Conservation (phyloP, 208 protist species). For the Leishmania arabica region DNA sequence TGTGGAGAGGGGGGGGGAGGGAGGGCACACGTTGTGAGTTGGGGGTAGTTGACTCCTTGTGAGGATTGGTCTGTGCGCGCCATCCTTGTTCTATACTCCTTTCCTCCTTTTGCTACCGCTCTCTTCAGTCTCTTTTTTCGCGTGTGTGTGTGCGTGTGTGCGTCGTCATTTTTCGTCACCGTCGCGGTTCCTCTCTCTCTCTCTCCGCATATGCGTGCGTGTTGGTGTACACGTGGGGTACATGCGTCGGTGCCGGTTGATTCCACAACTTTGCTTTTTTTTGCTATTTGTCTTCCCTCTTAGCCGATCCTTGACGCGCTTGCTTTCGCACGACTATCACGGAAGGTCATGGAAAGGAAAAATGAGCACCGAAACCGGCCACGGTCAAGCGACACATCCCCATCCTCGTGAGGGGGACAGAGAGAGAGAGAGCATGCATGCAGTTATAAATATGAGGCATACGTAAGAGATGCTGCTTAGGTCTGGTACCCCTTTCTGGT, state of each 20-base stretch:
- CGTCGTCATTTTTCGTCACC: neutral
- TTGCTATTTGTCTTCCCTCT: neutral
- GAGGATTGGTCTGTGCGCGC: neutral
- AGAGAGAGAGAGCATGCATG: no score
- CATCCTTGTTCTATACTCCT: neutral
- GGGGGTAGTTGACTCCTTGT: neutral
- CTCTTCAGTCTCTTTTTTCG: neutral
- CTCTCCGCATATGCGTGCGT: neutral
- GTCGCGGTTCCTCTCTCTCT: neutral
- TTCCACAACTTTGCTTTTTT: neutral
- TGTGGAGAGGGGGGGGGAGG: no score
- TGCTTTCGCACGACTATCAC: neutral
- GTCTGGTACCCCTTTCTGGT: neutral
- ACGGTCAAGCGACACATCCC: neutral
- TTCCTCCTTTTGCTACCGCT: no score
- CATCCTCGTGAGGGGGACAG: neutral
- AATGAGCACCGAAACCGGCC: neutral
- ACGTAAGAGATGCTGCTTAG: neutral
- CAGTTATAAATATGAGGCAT: neutral
- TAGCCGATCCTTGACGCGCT: neutral
- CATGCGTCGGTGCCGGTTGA: neutral
- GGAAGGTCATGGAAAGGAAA: neutral
- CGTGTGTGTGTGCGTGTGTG: neutral
- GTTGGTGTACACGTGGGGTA: neutral
- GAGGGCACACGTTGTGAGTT: neutral